Base-by-base conservation (phyloP, 352 stramenopile genomes). In the Blastocystis sp. region DNA sequence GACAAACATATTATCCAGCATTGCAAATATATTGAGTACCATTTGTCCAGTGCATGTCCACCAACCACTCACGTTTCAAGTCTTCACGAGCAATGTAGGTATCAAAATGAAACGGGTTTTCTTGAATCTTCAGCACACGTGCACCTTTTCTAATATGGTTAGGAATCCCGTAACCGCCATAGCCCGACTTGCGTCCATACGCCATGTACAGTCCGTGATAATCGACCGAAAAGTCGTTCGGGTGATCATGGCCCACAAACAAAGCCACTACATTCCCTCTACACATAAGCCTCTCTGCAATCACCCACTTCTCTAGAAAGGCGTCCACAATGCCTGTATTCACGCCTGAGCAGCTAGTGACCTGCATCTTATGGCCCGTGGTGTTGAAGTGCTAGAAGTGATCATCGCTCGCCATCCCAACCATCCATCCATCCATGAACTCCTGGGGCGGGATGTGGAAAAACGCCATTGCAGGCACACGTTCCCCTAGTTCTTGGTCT, bases 361-460 rank as follows among this genome's bases (percentile, higher is more conserved):
- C 59, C 64, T 88, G 76, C 59, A 76, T 62, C 47, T 89, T 89
- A 26, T 65, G 55, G 30, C 78, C 78, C 55, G 64, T 66, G 6
- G 41, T 76, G 2, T 56, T 62, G 66, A 76, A 79, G 30, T 89
- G 11, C 78, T 89, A 78, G 26, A 16, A 1, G 20, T 68, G 24
- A 85, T 26, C 34, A 39, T 26, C 26, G 3, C 55, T 18, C 73
- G n/a, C 55, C 3, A 3, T 20, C 30, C 0, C 8, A 54, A 76
- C 78, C 9, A 62, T 89, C 26, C 43, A 89, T 16, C 54, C 78
- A 24, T 62, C 45, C 78, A 89, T 89, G 6, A 68, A 89, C 30
- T 89, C 78, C 53, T 89, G 78, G 18, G 53, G 56, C 53, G 78
- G 78, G 69, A 89, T 89, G 45, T 89, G 78, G 39, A 89, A 63